Conservation (phyloP, 225 moss, liverwort and hornwort genomes). For the Marchantia paleacea region DNA sequence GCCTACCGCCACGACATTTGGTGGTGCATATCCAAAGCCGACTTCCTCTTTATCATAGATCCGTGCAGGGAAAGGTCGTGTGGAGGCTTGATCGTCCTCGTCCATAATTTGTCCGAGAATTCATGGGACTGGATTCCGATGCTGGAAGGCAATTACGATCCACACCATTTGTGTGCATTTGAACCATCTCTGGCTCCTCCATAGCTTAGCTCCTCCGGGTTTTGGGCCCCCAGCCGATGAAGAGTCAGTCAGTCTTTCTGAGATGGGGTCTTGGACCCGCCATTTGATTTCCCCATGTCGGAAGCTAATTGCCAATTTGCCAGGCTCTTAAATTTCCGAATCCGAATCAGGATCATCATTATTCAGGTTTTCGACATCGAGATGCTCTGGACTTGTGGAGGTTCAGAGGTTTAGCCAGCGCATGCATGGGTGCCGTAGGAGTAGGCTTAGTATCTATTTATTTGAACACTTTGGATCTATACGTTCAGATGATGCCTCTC, state of each 20-base stretch:
- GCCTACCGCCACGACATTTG: constrained; percentile 10
- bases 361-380: background rate
- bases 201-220: background rate
- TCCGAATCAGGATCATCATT: background rate
- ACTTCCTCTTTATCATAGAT: constrained; percentile 18
- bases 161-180: constrained; percentile 11
- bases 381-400: background rate
- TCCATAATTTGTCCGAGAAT: constrained; percentile 17
- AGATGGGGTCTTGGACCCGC: background rate
- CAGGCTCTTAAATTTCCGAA: no score
- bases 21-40: constrained; percentile 15
- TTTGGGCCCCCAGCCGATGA: background rate
- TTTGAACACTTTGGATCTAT: no score
- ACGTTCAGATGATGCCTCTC: background rate
- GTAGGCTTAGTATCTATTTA: background rate
- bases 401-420: background rate
- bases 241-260: background rate
- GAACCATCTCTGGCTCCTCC: constrained; percentile 19
- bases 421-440: background rate
- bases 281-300: background rate
- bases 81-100: constrained; percentile 8
- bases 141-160: constrained; percentile 21
- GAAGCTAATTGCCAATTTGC: background rate
- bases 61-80: constrained; percentile 20
- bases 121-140: constrained; percentile 20